Percentiles rank a stretch among this genome's conserved stretches.
Evolutionary conservation across 2,329 filamentous ascomycete genomes (phyloP).

Genomic region (Cladosporium halotolerans): DNA sequence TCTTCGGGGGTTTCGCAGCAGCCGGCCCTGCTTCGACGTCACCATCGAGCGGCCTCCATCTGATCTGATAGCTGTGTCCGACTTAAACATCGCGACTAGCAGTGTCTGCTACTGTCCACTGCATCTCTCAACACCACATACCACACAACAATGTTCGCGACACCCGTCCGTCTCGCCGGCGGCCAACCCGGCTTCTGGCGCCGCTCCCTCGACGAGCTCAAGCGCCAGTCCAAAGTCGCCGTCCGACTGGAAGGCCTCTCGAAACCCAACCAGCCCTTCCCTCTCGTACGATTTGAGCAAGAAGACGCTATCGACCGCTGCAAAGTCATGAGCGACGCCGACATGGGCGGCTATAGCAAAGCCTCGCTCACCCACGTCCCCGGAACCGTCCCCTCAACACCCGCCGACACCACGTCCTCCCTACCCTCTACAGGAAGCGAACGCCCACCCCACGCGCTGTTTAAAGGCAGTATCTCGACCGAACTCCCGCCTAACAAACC

Average conservation of each 20-base stretch:
- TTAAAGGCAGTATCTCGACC: constrained; percentile 83
- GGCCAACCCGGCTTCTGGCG: constrained; percentile 47
- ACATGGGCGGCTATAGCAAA: constrained; percentile 80
- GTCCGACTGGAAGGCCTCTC: constrained; percentile 64
- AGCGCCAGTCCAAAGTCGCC: constrained; percentile 51
- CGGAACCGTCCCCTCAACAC: not conserved
- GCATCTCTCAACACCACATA: too few relatives aligned
- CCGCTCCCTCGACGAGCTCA: constrained; percentile 54
- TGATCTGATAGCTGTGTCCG: not conserved
- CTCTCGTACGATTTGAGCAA: constrained; percentile 58
- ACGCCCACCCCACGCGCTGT: constrained; percentile 62
- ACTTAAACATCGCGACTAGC: not conserved
- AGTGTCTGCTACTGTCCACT: not conserved
- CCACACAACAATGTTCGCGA: constrained; percentile 14
- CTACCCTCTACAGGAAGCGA: not conserved
- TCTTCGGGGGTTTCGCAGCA: not conserved
- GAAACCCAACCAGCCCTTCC: constrained; percentile 56
- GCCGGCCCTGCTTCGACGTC: not conserved
- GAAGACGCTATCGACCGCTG: constrained; percentile 39
- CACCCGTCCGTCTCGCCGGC: constrained; percentile 18
- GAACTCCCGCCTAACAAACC: constrained; percentile 69
- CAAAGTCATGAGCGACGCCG: constrained; percentile 76
- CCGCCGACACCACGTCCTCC: not conserved
- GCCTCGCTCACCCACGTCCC: constrained; percentile 60
- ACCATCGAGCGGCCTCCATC: not conserved